phyloP scores from a whole-genome alignment of 371 early-diverging fungal genomes.

The Chytridium lagenaria region DNA sequence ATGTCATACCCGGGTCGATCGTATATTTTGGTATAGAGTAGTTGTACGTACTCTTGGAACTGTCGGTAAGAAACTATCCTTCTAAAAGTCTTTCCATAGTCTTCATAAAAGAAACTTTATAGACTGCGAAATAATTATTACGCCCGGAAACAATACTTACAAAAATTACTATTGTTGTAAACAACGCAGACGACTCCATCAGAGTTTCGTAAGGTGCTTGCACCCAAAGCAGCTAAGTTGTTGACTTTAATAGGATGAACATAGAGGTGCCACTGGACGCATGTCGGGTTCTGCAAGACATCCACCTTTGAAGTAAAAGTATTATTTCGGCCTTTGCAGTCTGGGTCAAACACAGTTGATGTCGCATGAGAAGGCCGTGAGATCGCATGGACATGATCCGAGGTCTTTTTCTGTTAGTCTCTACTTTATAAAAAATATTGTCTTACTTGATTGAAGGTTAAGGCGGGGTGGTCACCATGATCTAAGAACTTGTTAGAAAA shows the following conservation, averaged over 20 bases:
- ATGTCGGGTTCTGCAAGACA: background rate
- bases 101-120: slow-evolving; percentile 35
- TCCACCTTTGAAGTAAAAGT: background rate
- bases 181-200: slow-evolving; percentile 44
- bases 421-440: background rate
- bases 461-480: slow-evolving; percentile 2
- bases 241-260: slow-evolving; percentile 33
- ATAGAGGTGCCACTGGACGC: slow-evolving; percentile 23
- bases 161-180: slow-evolving; percentile 33
- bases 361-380: slow-evolving; percentile 39
- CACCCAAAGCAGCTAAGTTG: slow-evolving; percentile 9
- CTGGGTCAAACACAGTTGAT: slow-evolving; percentile 49
- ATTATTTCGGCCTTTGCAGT: slow-evolving; percentile 30
- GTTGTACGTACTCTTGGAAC: slow-evolving; percentile 7
- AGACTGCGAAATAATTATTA: background rate
- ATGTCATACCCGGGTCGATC: slow-evolving; percentile 9
- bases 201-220: slow-evolving; percentile 5
- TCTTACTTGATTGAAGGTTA: background rate
- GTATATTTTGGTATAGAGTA: slow-evolving; percentile 5
- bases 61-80: slow-evolving; percentile 30
- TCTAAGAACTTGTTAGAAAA: no score
- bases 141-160: background rate
- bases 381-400: slow-evolving; percentile 41
- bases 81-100: slow-evolving; percentile 27
- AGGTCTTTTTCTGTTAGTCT: slow-evolving; percentile 7